Base-by-base conservation (phyloP, 805 yeast genomes). In the Myxozyma neotropica region DNA sequence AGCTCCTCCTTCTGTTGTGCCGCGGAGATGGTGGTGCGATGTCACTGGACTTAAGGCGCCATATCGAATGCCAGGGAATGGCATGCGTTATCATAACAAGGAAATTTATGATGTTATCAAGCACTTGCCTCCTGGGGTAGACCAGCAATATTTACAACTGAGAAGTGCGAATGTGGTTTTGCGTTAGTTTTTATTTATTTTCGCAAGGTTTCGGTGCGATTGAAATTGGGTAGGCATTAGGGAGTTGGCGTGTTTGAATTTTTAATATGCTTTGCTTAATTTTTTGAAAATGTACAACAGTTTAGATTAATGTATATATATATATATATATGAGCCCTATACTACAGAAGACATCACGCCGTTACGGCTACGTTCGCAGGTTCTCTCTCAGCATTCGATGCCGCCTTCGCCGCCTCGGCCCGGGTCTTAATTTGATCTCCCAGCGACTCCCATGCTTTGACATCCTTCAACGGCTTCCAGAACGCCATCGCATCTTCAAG, bases 1-100 rank as follows among this genome's bases (percentile, higher is more conserved):
- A 29, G 96, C 96, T 0, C 96, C 96, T 2, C 98, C 98, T 0
- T 87, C 94, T 2, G 74, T 91, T 65, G 81, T 77, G 63, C 98
- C 98, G 0, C 76, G 79, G 17, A 89, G 87, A 74, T 86, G 84
- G 64, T 92, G 90, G 74, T 93, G 99, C 73, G 99, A 94, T 71
- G 84, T 93, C 49, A 93, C 98, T 0, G 99, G 99, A 0, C 76
- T 93, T 21, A 85, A 83, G 50, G 93, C 91, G 0, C 80, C 75
- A 31, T 93, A 93, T 77, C 85, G 82, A 70, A 80, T 86, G 26
- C 94, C 94, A 0, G 57, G 68, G 3, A 79, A 85, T 26, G 87
- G 87, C 43, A 75, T 93, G 53, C 78, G 96, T 57, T 93, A 84
- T 72, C 84, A 88, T 73, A 87, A 93, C 71, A 84, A 84, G 53